These are phyloP conservation scores for Rhazya stricta DNA, from an alignment of 257 asterid genomes.

Conservation along the genomic window DNA sequence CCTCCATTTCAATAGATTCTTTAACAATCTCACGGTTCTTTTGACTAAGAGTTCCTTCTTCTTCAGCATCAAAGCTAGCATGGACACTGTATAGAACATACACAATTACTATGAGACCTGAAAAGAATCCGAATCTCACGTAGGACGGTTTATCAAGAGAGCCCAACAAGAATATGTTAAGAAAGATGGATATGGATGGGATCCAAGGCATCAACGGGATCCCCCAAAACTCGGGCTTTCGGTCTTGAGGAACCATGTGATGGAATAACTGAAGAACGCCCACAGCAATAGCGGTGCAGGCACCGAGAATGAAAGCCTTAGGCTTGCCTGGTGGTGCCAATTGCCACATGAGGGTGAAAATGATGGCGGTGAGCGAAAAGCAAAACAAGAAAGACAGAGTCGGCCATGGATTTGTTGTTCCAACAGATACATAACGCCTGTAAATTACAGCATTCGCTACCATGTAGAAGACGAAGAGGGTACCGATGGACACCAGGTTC, in stretches of 20 bases:
- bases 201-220: conserved; percentile 98
- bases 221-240: conserved; percentile 88
- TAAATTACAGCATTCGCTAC: conserved; percentile 90
- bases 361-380: conserved; percentile 55
- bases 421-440: conserved; percentile 61
- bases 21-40: conserved; percentile 41
- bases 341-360: conserved; percentile 65
- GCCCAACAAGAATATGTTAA: conserved; percentile 81
- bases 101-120: conserved; percentile 50
- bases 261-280: conserved; percentile 52
- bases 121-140: conserved; percentile 71
- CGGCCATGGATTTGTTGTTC: conserved; percentile 72
- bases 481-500: conserved; percentile 70
- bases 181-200: conserved; percentile 77
- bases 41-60: conserved; percentile 49
- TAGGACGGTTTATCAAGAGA: conserved; percentile 60
- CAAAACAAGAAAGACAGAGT: conserved; percentile 52
- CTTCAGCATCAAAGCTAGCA: conserved; percentile 91
- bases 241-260: conserved; percentile 62
- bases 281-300: conserved; percentile 48
- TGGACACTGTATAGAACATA: conserved; percentile 80
- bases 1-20: conserved; percentile 53
- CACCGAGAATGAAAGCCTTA: conserved; percentile 55
- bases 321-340: conserved; percentile 62
- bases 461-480: conserved; percentile 88